A percentile compares a stretch with the other conserved stretches of the same genome.
Conservation (phyloP, 305 asterid species). For the Ajuga reptans region DNA sequence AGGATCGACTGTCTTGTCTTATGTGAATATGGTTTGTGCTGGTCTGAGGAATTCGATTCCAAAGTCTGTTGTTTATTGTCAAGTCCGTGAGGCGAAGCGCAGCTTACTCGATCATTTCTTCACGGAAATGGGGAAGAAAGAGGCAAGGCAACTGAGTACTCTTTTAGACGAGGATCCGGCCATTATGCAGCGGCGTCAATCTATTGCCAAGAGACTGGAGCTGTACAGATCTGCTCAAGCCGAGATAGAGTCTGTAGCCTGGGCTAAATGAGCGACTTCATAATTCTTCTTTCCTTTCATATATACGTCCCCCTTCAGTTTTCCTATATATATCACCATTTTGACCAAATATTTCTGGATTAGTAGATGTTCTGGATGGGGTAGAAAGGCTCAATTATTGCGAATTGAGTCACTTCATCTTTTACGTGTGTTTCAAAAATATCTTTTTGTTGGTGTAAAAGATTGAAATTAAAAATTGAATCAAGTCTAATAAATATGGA, state of each 20-base stretch:
- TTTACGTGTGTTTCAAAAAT: too few species aligned
- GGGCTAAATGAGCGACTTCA: slow-evolving; percentile 54
- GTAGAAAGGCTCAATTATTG: too few species aligned
- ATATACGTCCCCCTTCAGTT: too few species aligned
- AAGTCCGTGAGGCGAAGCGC: slow-evolving; percentile 82
- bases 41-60: slow-evolving; percentile 71
- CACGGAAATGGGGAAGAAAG: slow-evolving; percentile 57
- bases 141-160: slow-evolving; percentile 70
- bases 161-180: slow-evolving; percentile 94
- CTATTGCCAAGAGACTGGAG: slow-evolving; percentile 81
- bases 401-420: too few species aligned
- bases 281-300: background rate
- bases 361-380: too few species aligned
- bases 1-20: slow-evolving; percentile 56
- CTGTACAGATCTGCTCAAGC: slow-evolving; percentile 85
- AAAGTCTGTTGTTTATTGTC: slow-evolving; percentile 63
- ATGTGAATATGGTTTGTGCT: slow-evolving; percentile 64
- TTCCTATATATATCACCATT: too few species aligned
- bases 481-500: too few species aligned
- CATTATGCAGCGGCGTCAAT: slow-evolving; percentile 67
- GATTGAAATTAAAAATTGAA: too few species aligned
- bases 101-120: slow-evolving; percentile 66
- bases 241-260: slow-evolving; percentile 85
- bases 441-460: too few species aligned
- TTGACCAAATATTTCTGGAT: too few species aligned